A percentile compares a stretch with the other conserved stretches of the same genome.
Evolutionary conservation across 345 rosid species (phyloP).

Genomic region (Gossypium stocksii): DNA sequence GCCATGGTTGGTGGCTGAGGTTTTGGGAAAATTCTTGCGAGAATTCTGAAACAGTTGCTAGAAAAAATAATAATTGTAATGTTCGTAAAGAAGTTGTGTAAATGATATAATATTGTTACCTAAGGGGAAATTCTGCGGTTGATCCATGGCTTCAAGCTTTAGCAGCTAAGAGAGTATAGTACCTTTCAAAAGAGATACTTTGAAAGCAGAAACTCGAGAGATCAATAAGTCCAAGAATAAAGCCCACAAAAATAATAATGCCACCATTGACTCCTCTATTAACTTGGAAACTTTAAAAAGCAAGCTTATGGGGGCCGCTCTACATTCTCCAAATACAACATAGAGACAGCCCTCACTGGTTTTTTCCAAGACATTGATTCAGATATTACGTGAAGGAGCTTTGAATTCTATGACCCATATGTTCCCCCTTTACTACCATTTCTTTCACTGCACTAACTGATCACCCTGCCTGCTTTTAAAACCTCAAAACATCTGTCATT

Average conservation of each 20-base stretch:
- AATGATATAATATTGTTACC: no score
- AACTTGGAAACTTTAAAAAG: neutral
- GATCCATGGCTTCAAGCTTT: neutral
- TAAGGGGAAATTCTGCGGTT: neutral
- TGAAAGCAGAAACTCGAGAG: constrained; percentile 9
- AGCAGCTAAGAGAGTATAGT: neutral
- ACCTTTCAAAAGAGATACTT: neutral
- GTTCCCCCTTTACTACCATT: neutral
- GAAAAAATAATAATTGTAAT: neutral
- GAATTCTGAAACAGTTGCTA: neutral
- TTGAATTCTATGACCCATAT: constrained; percentile 2
- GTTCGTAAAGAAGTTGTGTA: no score
- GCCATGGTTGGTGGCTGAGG: neutral
- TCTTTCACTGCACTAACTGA: neutral
- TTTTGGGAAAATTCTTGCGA: neutral
- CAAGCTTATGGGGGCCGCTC: constrained; percentile 2
- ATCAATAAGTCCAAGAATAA: neutral
- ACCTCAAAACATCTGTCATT: neutral
- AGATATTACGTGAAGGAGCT: neutral
- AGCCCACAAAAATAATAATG: neutral
- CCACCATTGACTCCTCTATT: constrained; percentile 1
- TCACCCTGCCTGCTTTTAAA: neutral
- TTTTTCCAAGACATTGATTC: neutral
- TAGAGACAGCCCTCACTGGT: constrained; percentile 6
- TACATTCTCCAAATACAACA: neutral